phyloP scores from a whole-genome alignment of 345 rosid genomes.

The Eucalyptus victrix region DNA sequence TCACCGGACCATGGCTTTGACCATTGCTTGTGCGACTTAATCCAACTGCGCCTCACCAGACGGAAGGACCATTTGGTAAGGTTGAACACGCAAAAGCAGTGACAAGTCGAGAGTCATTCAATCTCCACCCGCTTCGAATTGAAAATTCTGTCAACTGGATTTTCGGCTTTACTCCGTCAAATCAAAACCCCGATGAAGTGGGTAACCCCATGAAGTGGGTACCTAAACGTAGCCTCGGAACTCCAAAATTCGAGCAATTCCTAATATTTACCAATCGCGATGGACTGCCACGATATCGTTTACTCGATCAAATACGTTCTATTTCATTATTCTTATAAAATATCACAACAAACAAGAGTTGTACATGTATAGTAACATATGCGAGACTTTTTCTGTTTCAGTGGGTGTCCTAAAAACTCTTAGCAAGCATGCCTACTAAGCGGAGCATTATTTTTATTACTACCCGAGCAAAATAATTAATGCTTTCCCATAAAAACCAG shows the following conservation, averaged over 20 bases:
- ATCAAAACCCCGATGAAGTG: not conserved
- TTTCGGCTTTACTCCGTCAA: not conserved
- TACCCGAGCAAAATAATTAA: not conserved
- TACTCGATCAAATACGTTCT: not conserved
- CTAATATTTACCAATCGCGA: not conserved
- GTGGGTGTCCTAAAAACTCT: too few species aligned
- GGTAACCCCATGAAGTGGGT: too few species aligned
- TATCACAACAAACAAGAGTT: rapidly evolving
- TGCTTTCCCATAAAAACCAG: not conserved
- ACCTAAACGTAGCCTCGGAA: not conserved
- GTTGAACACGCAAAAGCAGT: not conserved
- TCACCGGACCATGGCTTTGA: too few species aligned
- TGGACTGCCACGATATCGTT: not conserved
- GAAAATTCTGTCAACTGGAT: not conserved
- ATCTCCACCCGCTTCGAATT: not conserved
- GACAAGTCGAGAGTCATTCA: not conserved
- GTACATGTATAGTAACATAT: too few species aligned
- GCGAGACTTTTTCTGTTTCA: not conserved
- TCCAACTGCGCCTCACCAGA: too few species aligned
- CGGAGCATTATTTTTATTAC: not conserved
- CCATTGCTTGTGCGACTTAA: too few species aligned
- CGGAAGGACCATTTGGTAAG: too few species aligned
- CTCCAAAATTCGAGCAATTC: not conserved
- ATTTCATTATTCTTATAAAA: not conserved
- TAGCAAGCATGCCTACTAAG: too few species aligned